Evolutionary conservation across 441 rosid genomes (phyloP).

Genomic region (Populus tomentosa): DNA sequence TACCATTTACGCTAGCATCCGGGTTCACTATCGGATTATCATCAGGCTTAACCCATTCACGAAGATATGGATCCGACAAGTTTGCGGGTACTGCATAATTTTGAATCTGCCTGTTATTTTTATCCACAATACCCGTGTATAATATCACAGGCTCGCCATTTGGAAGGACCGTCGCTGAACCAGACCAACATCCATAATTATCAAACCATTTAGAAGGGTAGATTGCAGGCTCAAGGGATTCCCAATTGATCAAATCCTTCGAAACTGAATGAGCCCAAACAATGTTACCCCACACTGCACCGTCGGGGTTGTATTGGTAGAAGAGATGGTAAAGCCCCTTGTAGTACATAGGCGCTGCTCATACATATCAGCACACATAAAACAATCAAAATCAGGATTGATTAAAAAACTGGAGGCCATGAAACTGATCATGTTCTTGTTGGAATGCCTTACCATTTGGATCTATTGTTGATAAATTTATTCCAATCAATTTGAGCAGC

Average conservation of each 20-base stretch:
- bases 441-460: conserved; percentile 57
- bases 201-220: conserved; percentile 70
- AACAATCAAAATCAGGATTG: neutral
- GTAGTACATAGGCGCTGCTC: conserved; percentile 63
- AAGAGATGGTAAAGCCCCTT: conserved; percentile 79
- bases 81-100: conserved; percentile 68
- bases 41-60: conserved; percentile 70
- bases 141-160: conserved; percentile 52
- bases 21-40: conserved; percentile 68
- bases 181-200: conserved; percentile 81
- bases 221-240: conserved; percentile 58
- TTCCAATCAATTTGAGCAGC: conserved; percentile 4
- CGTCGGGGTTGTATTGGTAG: conserved; percentile 17
- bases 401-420: neutral
- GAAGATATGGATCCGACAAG: conserved; percentile 66
- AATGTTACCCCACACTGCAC: conserved; percentile 90
- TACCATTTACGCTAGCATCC: conserved; percentile 39
- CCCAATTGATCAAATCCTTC: conserved; percentile 74
- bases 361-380: too few species aligned
- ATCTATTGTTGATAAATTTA: conserved; percentile 33
- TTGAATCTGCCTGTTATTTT: conserved; percentile 43
- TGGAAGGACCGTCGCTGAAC: conserved; percentile 68
- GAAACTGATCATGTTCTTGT: neutral
- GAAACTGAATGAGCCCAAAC: conserved; percentile 96
- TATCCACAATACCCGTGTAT: conserved; percentile 64